phyloP scores from a whole-genome alignment of 2,329 filamentous ascomycete species.

The Pseudofabraea citricarpa region DNA sequence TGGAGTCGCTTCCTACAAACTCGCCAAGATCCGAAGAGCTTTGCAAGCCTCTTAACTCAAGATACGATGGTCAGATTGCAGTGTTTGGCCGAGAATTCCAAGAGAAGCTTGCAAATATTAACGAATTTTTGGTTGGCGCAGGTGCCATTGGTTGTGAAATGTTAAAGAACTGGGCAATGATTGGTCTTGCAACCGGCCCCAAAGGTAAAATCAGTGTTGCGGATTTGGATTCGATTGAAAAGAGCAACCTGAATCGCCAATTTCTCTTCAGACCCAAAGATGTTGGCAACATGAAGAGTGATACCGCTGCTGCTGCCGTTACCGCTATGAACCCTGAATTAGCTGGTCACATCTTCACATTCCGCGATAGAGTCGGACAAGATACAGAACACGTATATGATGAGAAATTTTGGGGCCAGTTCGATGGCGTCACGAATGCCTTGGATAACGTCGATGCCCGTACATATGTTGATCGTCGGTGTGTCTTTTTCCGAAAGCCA shows the following conservation, averaged over 20 bases:
- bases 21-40: conserved; percentile 74
- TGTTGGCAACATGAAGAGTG: conserved; percentile 95
- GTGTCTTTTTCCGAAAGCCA: conserved; percentile 97
- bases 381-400: conserved; percentile 95
- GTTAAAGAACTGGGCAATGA: conserved; percentile 99
- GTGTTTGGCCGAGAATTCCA: conserved; percentile 94
- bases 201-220: conserved; percentile 88
- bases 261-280: conserved; percentile 93
- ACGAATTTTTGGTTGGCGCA: conserved; percentile 90
- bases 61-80: conserved; percentile 96
- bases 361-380: conserved; percentile 84
- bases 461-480: conserved; percentile 92
- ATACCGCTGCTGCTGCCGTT: conserved; percentile 84
- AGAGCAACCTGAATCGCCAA: conserved; percentile 96
- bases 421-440: conserved; percentile 94
- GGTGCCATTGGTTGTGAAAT: conserved; percentile 98
- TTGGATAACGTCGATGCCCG: conserved; percentile 96
- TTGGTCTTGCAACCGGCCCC: conserved; percentile 84
- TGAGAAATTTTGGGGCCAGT: conserved; percentile 80
- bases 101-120: conserved; percentile 85
- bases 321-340: conserved; percentile 94
- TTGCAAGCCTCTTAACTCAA: conserved; percentile 77
- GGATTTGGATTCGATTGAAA: conserved; percentile 98
- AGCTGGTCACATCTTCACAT: conserved; percentile 73
- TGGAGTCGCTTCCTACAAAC: conserved; percentile 85